A percentile compares a stretch with the other conserved stretches of the same genome.
phyloP scores from a whole-genome alignment of 1,284 basidiomycete species.

The Cutaneotrichosporon cavernicola region DNA sequence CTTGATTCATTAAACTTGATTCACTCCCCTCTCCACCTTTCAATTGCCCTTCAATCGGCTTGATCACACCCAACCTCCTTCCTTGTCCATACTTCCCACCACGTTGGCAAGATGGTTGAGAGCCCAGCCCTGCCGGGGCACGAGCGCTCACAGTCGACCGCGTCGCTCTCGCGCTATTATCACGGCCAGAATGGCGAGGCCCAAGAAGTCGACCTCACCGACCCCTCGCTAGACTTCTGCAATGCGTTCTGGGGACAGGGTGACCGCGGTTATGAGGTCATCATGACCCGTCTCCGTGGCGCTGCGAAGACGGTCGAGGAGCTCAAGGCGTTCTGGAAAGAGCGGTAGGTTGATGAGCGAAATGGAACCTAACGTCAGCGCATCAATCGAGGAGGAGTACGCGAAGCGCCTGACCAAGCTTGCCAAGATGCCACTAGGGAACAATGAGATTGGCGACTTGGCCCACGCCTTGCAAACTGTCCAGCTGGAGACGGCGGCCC shows the following conservation, averaged over 20 bases:
- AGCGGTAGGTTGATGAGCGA: slow-evolving; percentile 61
- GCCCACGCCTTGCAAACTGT: slow-evolving; percentile 74
- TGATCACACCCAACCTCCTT: not conserved
- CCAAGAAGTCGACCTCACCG: slow-evolving; percentile 34
- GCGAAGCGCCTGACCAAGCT: slow-evolving; percentile 82
- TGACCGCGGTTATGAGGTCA: slow-evolving; percentile 84
- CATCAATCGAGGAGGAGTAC: slow-evolving; percentile 83
- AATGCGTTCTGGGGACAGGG: slow-evolving; percentile 91
- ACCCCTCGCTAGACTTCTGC: slow-evolving; percentile 72
- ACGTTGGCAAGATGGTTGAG: slow-evolving; percentile 22
- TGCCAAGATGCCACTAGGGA: slow-evolving; percentile 72
- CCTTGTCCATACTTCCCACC: not conserved
- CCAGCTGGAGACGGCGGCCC: slow-evolving; percentile 77
- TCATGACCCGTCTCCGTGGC: slow-evolving; percentile 82
- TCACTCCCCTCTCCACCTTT: not conserved
- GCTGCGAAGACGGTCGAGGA: slow-evolving; percentile 87
- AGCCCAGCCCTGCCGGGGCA: slow-evolving; percentile 32
- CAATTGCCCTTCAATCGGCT: not conserved
- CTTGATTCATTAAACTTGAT: not conserved
- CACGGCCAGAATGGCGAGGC: slow-evolving; percentile 32
- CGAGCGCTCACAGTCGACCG: slow-evolving; percentile 48
- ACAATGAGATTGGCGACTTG: slow-evolving; percentile 87
- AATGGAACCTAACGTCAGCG: slow-evolving; percentile 27
- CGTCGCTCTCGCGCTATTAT: slow-evolving; percentile 48
- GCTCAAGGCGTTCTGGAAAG: slow-evolving; percentile 80